Evolutionary conservation across 2,329 filamentous ascomycete genomes (phyloP).

Genomic region (Intubia oerlemansii): DNA sequence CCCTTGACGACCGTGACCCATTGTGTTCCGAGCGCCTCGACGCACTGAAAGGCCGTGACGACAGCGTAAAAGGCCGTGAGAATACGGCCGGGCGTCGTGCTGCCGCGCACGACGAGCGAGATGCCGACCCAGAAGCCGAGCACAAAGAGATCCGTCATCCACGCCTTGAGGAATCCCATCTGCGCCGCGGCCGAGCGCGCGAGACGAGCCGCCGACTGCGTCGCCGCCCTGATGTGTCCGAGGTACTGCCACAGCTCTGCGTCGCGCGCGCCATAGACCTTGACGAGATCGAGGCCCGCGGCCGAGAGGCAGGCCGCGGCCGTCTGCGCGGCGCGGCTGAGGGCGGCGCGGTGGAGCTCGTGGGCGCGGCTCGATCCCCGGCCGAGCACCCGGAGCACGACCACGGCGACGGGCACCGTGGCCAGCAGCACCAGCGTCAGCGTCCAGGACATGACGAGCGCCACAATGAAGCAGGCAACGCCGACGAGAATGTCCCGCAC

Average conservation of each 20-base stretch:
- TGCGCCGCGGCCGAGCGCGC: constrained; percentile 32
- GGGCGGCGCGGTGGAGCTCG: constrained; percentile 42
- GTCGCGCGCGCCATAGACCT: constrained; percentile 59
- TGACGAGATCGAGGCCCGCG: constrained; percentile 62
- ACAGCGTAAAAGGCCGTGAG: constrained; percentile 74
- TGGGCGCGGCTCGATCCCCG: constrained; percentile 41
- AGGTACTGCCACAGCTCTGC: constrained; percentile 48
- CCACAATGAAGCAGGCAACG: constrained; percentile 44
- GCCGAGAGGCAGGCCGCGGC: constrained; percentile 40
- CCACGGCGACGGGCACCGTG: constrained; percentile 44
- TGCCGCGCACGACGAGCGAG: constrained; percentile 38
- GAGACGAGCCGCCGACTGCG: constrained; percentile 39
- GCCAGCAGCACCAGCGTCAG: constrained; percentile 62
- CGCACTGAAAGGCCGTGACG: constrained; percentile 51
- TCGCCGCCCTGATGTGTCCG: constrained; percentile 12
- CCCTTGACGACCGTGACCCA: constrained; percentile 63
- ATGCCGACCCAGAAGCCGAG: constrained; percentile 81
- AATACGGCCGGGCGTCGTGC: constrained; percentile 40
- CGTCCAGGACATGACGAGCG: constrained; percentile 65
- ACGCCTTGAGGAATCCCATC: constrained; percentile 50
- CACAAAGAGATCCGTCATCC: constrained; percentile 61
- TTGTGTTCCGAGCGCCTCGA: constrained; percentile 56
- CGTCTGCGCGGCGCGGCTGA: constrained; percentile 51
- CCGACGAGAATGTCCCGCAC: constrained; percentile 43
- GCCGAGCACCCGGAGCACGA: constrained; percentile 38